These are phyloP conservation scores for Exophiala sp. DNA, from an alignment of 2,329 filamentous ascomycete species.

Conservation along the genomic window DNA sequence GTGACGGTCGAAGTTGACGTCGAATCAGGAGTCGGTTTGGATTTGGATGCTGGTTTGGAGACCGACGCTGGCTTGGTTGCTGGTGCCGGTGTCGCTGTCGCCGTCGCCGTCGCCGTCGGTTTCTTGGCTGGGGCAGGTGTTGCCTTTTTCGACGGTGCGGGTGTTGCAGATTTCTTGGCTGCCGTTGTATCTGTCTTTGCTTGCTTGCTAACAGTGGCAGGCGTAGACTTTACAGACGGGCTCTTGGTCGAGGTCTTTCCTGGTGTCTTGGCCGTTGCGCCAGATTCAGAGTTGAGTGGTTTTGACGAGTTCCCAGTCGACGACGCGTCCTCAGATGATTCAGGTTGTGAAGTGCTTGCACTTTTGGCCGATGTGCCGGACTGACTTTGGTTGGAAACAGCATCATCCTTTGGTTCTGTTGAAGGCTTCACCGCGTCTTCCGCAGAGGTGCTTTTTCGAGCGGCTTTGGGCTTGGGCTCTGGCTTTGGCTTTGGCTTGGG, in stretches of 20 bases:
- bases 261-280: constrained; percentile 7
- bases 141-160: no score
- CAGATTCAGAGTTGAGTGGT: not conserved
- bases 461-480: no score
- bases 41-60: constrained; percentile 4
- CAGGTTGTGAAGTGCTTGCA: not conserved
- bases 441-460: no score
- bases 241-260: constrained; percentile 5
- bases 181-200: constrained; percentile 6
- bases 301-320: constrained; percentile 4
- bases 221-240: constrained; percentile 6
- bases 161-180: not conserved
- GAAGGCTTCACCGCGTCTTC: no score
- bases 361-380: not conserved
- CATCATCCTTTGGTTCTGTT: not conserved
- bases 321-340: not conserved
- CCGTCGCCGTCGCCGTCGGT: not conserved
- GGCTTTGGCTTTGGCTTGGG: not conserved
- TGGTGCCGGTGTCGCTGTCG: not conserved
- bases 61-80: not conserved
- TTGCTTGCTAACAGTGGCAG: not conserved
- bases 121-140: not conserved
- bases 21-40: constrained; percentile 1
- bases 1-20: not conserved
- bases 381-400: not conserved